Evolutionary conservation across 2,329 filamentous ascomycete species (phyloP), one percentile per base, ranked within the genome.

Genomic region (Claviceps sp.): DNA sequence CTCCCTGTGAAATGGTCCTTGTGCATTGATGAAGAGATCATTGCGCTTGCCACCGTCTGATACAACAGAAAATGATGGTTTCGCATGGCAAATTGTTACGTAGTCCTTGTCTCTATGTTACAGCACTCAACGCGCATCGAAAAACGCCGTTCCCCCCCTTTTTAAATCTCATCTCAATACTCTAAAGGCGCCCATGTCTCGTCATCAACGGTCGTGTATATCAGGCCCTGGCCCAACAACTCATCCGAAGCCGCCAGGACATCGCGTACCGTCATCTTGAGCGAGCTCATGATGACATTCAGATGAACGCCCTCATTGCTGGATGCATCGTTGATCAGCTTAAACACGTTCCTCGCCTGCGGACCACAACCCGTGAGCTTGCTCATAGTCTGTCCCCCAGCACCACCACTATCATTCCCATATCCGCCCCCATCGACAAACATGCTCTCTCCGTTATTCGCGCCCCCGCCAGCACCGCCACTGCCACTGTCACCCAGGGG

Each of bases 131-230:
- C 22, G 13, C 34, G n/a, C 37, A 26, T 13, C 9, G 20, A 43
- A 45, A 7, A 40, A 40, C 4, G 30, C 9, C 30, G 30, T 11
- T 34, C 30, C 30, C 9, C 9, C 26, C 4, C 13, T n/a, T 20
- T 37, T 14, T 3, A 18, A 7, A 61, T 36, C 44, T 6, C 14
- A 20, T 14, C n/a, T 47, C 34, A 58, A 45, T 55, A 59, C 54
- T 94, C 87, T 55, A 96, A 72, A 56, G 95, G 73, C 44, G 89
- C 88, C 84, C 87, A 97, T 1, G 91, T 97, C 67, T 87, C 78
- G 62, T 97, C 91, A 68, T 97, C 89, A 6, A 95, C 78, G 9
- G 94, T 98, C 30, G 89, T 88, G 70, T 89, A 98, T 57, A 95
- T 87, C 60, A 88, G 64, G 34, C 89, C 88, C 52, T 79, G 70